A percentile compares a stretch with the other conserved stretches of the same genome.
phyloP scores from a whole-genome alignment of 371 early-diverging fungal genomes.

The Haplosporangium sp. region DNA sequence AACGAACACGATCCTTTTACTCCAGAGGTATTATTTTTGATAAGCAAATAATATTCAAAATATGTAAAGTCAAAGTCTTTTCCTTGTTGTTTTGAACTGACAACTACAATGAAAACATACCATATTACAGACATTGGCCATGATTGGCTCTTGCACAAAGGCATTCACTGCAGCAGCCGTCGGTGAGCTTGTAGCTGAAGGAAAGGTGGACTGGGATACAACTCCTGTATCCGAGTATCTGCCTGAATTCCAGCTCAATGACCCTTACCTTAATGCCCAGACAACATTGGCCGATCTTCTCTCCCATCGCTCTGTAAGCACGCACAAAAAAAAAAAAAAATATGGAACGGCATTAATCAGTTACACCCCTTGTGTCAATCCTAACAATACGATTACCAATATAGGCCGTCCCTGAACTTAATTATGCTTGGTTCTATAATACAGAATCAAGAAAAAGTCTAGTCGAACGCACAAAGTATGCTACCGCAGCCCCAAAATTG shows the following conservation, averaged over 20 bases:
- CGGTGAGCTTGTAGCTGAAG: conserved; percentile 29
- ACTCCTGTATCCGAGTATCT: conserved; percentile 16
- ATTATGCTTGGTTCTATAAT: not conserved
- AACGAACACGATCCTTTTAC: not conserved
- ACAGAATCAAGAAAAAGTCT: not conserved
- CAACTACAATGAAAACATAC: too few species aligned
- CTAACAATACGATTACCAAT: not conserved
- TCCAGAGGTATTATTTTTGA: not conserved
- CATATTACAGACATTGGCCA: conserved; percentile 13
- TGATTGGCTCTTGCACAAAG: conserved; percentile 27
- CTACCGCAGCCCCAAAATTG: not conserved
- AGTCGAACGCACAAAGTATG: not conserved
- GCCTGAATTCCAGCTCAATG: conserved; percentile 12
- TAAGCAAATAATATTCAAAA: not conserved
- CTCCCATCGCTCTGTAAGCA: conserved; percentile 22
- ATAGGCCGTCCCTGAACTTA: not conserved
- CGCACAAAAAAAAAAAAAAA: not conserved
- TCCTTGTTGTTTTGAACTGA: too few species aligned
- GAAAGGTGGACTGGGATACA: conserved; percentile 21
- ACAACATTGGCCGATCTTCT: conserved; percentile 14
- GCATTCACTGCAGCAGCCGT: conserved; percentile 21
- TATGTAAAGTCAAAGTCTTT: not conserved
- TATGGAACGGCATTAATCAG: not conserved
- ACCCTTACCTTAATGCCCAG: conserved; percentile 13
- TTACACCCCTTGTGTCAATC: too few species aligned